phyloP scores from a whole-genome alignment of 2,329 filamentous ascomycete genomes.

The Lecanicillium sp. region DNA sequence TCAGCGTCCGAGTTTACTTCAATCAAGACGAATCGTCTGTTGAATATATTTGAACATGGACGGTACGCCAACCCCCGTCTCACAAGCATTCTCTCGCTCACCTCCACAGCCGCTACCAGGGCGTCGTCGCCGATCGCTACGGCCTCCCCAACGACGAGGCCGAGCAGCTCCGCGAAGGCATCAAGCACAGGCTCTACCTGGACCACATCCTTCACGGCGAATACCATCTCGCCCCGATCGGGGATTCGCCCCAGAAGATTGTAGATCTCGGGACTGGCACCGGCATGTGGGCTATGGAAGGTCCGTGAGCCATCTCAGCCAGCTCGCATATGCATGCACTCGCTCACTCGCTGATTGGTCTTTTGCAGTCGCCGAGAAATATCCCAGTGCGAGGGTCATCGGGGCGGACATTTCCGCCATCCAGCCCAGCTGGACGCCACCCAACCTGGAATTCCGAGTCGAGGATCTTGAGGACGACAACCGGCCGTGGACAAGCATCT shows the following conservation, averaged over 20 bases:
- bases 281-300: slow-evolving; percentile 51
- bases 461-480: slow-evolving; percentile 32
- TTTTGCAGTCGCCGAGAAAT: slow-evolving; percentile 37
- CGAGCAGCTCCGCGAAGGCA: slow-evolving; percentile 42
- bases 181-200: slow-evolving; percentile 42
- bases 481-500: slow-evolving; percentile 30
- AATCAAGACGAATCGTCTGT: background rate
- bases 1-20: background rate
- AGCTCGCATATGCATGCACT: background rate
- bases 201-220: slow-evolving; percentile 40
- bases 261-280: slow-evolving; percentile 46
- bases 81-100: background rate
- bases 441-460: slow-evolving; percentile 48
- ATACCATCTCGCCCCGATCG: slow-evolving; percentile 39
- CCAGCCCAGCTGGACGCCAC: slow-evolving; percentile 43
- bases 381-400: slow-evolving; percentile 39
- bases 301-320: slow-evolving; percentile 24
- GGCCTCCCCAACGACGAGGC: slow-evolving; percentile 48
- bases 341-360: slow-evolving; percentile 14
- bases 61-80: background rate
- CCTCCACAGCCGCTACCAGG: slow-evolving; percentile 40
- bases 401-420: slow-evolving; percentile 40
- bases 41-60: slow-evolving; percentile 10
- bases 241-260: slow-evolving; percentile 40
- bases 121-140: slow-evolving; percentile 40